These are phyloP conservation scores for Inga leiocalycina DNA, from an alignment of 306 rosid genomes.

Conservation along the genomic window DNA sequence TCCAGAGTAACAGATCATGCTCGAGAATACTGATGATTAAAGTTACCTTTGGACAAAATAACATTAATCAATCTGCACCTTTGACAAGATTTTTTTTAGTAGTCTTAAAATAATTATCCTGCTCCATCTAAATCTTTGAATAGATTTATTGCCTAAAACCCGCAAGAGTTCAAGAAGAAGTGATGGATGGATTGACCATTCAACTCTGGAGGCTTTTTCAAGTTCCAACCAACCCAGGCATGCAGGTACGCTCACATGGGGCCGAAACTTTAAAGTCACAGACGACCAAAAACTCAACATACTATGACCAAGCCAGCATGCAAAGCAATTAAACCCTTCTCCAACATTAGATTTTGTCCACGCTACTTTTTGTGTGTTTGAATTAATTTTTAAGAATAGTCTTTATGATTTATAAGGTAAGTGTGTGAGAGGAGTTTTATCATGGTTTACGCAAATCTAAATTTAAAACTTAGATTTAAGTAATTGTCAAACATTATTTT, in stretches of 20 bases:
- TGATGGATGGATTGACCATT: conserved; percentile 24
- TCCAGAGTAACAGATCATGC: background rate
- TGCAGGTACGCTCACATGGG: conserved; percentile 1
- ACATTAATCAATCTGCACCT: background rate
- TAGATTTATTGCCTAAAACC: background rate
- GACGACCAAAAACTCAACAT: background rate
- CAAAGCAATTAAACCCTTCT: background rate
- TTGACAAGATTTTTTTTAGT: background rate
- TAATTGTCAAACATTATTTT: background rate
- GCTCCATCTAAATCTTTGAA: background rate
- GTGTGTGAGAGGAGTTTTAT: no score
- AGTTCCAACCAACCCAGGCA: conserved; percentile 8
- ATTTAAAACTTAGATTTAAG: no score
- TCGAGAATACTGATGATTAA: background rate
- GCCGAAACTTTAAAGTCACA: background rate
- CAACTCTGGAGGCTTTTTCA: conserved; percentile 1
- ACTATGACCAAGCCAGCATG: background rate
- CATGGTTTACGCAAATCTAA: no score
- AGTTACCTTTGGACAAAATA: background rate
- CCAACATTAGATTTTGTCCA: conserved; percentile 30
- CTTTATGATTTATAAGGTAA: no score
- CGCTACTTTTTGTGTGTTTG: conserved; percentile 18
- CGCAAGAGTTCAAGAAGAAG: background rate
- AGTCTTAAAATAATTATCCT: background rate
- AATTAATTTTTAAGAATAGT: no score